These are phyloP conservation scores for Eutypa lata DNA, from an alignment of 2,329 filamentous ascomycete species.

Conservation along the genomic window DNA sequence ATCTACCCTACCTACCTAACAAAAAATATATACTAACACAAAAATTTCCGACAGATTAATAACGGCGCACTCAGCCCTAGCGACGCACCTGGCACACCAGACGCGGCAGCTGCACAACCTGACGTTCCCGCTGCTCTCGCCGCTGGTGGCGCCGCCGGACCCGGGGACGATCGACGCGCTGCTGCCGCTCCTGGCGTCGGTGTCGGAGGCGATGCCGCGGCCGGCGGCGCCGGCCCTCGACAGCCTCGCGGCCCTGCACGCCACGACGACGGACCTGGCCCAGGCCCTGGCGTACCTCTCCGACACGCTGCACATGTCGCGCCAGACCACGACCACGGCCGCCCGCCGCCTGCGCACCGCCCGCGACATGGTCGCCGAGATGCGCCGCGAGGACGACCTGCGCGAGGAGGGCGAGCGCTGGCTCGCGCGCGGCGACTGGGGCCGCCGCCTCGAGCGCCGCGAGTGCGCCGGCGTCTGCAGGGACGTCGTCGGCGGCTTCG, in stretches of 20 bases:
- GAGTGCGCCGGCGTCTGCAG: conserved; percentile 82
- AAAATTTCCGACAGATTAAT: conserved; percentile 53
- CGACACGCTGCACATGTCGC: conserved; percentile 90
- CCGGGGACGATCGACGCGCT: conserved; percentile 65
- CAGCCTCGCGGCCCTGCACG: conserved; percentile 66
- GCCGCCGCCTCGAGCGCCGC: conserved; percentile 68
- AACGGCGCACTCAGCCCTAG: conserved; percentile 71
- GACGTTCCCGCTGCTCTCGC: conserved; percentile 67
- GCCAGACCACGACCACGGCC: conserved; percentile 81
- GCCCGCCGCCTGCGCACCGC: conserved; percentile 76
- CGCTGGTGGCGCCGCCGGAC: conserved; percentile 61
- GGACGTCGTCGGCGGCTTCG: conserved; percentile 88
- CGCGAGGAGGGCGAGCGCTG: conserved; percentile 80
- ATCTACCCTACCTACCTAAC: background rate
- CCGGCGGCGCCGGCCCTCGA: conserved; percentile 60
- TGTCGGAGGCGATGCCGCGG: conserved; percentile 65
- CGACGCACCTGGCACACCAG: conserved; percentile 72
- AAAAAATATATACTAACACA: background rate
- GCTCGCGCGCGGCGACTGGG: conserved; percentile 81
- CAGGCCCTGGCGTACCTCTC: conserved; percentile 81
- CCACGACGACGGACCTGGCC: conserved; percentile 69
- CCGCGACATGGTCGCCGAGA: conserved; percentile 80
- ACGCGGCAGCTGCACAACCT: conserved; percentile 72
- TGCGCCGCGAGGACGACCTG: conserved; percentile 77
- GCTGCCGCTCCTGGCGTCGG: conserved; percentile 62